Conservation (phyloP, 2,329 filamentous ascomycete genomes). For the Microdochium paspali region DNA sequence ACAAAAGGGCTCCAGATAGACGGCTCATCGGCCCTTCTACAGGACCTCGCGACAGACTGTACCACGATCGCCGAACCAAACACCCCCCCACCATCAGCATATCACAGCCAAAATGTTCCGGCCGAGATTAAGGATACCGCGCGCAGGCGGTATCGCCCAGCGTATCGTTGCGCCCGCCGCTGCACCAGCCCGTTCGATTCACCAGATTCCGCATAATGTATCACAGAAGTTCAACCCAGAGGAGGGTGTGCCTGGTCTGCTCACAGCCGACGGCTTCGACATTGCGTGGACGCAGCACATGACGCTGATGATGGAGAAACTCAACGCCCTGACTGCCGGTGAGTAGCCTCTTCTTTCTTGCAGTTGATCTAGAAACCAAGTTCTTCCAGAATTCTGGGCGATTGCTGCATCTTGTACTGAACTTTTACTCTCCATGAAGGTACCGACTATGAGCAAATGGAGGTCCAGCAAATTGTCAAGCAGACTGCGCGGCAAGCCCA, state of each 20-base stretch:
- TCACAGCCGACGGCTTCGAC: conserved; percentile 60
- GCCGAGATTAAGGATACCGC: conserved; percentile 43
- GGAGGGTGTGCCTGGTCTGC: conserved; percentile 56
- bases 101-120: conserved; percentile 35
- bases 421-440: conserved; percentile 30
- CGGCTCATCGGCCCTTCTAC: neutral
- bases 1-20: neutral
- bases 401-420: conserved; percentile 1
- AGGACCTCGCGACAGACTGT: neutral
- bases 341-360: conserved; percentile 19
- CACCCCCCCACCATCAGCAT: neutral
- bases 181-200: conserved; percentile 28
- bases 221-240: conserved; percentile 21
- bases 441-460: conserved; percentile 51
- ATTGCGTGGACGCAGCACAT: conserved; percentile 82
- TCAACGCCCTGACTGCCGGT: conserved; percentile 70
- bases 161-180: conserved; percentile 20
- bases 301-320: conserved; percentile 58
- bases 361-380: neutral
- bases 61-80: too few relatives aligned
- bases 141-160: conserved; percentile 26
- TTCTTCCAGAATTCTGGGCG: too few relatives aligned
- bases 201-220: conserved; percentile 34
- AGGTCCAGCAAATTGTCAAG: conserved; percentile 60
- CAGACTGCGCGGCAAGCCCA: conserved; percentile 70